Evolutionary conservation across 192 early-diverging fungal genomes (phyloP), one percentile per base, ranked within the genome.

Genomic region (Backusella mclennaniae): DNA sequence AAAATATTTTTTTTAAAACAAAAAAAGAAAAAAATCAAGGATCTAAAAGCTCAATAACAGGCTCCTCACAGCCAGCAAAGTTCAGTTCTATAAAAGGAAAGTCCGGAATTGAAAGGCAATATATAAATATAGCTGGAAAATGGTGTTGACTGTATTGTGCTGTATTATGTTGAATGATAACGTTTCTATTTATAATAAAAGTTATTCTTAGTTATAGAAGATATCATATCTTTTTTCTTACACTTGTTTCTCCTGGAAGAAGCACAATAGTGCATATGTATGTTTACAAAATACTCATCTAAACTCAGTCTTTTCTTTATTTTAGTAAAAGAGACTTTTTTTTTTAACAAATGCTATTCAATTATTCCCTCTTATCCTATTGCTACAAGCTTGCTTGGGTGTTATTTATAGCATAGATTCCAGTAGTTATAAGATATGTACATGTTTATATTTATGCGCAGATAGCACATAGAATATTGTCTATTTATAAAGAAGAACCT

Each of bases 261-360:
- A 63, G 56, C 56, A 26, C 23, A 63, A 63, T 29, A 31, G 11
- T 63, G 23, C 56, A 63, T 63, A 63, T 29, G 56, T 11, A 63
- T 31, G 23, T 29, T 63, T 29, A 31, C 26, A 63, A 4, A 29
- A 11, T 63, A 14, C 0, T 39, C 56, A 63, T 63, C 56, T 26
- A 63, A 63, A 63, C 56, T 63, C 56, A 63, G 56, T 12, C 56
- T 63, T 63, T 63, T 63, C 26, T 63, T 59, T 26, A 23, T 59
- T 63, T 63, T 63, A 63, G 56, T 29, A 29, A 33, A 33, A 63
- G 11, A 8, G 23, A 29, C 4, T 23, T 63, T 26, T 63, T 49
- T 49, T 19, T 44, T 49, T 7, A 63, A 11, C 56, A 29, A 63
- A 9, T 23, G 19, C 46, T n/a, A 49, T 49, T 49, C 19, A 39